A percentile compares a stretch with the other conserved stretches of the same genome.
These are phyloP conservation scores for Saposhnikovia divaricata DNA, from an alignment of 129 eudicot species.

Conservation along the genomic window DNA sequence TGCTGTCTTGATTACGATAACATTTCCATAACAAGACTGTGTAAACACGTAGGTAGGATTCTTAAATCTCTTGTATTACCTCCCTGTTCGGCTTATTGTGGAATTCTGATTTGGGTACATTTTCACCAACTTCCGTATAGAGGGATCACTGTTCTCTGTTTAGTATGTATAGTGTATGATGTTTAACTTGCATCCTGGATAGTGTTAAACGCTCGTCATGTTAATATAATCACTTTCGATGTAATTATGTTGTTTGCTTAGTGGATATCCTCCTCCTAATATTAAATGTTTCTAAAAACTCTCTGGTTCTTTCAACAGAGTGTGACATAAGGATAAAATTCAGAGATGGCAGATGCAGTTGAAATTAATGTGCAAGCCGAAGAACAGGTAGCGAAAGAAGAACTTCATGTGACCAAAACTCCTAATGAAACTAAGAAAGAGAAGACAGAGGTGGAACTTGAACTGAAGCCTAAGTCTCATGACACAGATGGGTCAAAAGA, in stretches of 20 bases:
- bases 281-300: background rate
- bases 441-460: conserved; percentile 34
- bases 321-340: background rate
- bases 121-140: background rate
- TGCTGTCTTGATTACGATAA: background rate
- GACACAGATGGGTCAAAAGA: conserved; percentile 43
- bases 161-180: background rate
- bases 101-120: background rate
- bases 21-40: background rate
- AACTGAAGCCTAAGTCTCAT: conserved; percentile 36
- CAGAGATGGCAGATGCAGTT: conserved; percentile 40
- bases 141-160: background rate
- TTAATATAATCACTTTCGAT: background rate
- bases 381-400: conserved; percentile 36
- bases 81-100: too few relatives aligned
- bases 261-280: background rate
- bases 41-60: too few relatives aligned
- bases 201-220: background rate
- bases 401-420: conserved; percentile 30
- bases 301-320: background rate
- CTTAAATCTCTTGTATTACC: background rate
- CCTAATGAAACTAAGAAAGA: conserved; percentile 28
- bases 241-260: background rate
- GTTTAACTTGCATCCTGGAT: background rate
- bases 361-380: conserved; percentile 23